Evolutionary conservation across 352 stramenopile genomes (phyloP), one percentile per base, ranked within the genome.

Genomic region (Thalassiosira allenii): DNA sequence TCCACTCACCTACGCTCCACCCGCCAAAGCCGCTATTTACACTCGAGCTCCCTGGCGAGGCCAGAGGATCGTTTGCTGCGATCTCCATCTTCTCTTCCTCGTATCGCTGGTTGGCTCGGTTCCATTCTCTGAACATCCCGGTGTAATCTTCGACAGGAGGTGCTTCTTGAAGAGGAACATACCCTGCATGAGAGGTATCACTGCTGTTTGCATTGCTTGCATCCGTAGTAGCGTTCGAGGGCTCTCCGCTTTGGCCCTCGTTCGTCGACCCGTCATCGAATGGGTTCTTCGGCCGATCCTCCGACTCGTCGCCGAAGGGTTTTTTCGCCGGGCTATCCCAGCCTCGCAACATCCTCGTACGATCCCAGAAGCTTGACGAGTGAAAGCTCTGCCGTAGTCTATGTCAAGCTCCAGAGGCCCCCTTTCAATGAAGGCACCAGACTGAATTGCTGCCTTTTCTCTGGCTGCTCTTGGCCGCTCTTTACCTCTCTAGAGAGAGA

Each of bases 61-160:
- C 53, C 14, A 85, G 67, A 44, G 77, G 77, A 75, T 85, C 77
- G 17, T 22, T 17, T n/a, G 0, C 65, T 30, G 22, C 69, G 52
- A 40, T 73, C 64, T 61, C 69, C 66, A 23, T 32, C 20, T 37
- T 59, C 40, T 63, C 49, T 52, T 62, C 22, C 59, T 70, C 23
- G 14, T 66, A 68, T 68, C 27, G 34, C 41, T 14, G 25, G 41
- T 40, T 51, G 43, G 49, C 54, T 30, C 12, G 44, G 14, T 64
- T 37, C 76, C 77, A 84, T 33, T 69, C 77, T 66, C 77, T 37
- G 12, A 84, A 59, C 14, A 84, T 68, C 17, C 3, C 61, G 29
- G 29, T 8, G 33, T n/a, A n/a, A n/a, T 68, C 30, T 25, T 66
- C 8, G 22, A 37, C 43, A 29, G 33, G 33, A 33, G 25, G 33